phyloP scores from a whole-genome alignment of 2,329 filamentous ascomycete genomes.

The Teratosphaeria gauchensis region DNA sequence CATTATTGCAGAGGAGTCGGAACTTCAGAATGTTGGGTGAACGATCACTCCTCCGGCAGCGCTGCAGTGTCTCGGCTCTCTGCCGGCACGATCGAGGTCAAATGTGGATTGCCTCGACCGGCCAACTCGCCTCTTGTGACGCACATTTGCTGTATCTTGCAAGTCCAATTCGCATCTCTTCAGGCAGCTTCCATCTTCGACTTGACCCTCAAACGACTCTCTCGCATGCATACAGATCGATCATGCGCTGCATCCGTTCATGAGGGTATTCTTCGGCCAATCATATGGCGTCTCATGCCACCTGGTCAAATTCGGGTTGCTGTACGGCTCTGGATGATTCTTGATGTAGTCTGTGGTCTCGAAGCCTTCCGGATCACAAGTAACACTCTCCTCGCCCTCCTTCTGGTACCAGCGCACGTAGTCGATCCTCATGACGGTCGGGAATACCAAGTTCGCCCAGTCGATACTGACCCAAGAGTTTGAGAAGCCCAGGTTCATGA shows the following conservation, averaged over 20 bases:
- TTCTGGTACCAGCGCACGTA: slow-evolving; percentile 48
- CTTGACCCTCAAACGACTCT: too few species aligned
- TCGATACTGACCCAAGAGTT: slow-evolving; percentile 42
- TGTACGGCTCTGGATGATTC: slow-evolving; percentile 39
- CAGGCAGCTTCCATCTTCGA: neutral
- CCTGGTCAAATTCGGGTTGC: slow-evolving; percentile 43
- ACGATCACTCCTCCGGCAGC: neutral
- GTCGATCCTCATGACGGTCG: slow-evolving; percentile 44
- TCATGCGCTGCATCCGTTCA: slow-evolving; percentile 27
- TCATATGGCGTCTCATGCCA: slow-evolving; percentile 28
- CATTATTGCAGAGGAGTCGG: neutral
- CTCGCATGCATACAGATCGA: neutral
- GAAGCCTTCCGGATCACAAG: slow-evolving; percentile 46
- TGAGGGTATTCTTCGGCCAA: slow-evolving; percentile 37
- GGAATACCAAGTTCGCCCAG: slow-evolving; percentile 37
- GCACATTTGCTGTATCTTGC: neutral
- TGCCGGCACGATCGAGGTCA: neutral
- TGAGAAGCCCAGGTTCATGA: slow-evolving; percentile 46
- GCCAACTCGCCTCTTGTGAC: neutral
- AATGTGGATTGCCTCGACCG: neutral
- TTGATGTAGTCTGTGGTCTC: slow-evolving; percentile 44
- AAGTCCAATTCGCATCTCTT: neutral
- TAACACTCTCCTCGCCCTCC: slow-evolving; percentile 37
- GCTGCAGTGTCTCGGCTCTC: neutral
- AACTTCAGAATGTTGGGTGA: neutral